Conservation (phyloP, 2,329 filamentous ascomycete genomes). For the Xylaria sp. region DNA sequence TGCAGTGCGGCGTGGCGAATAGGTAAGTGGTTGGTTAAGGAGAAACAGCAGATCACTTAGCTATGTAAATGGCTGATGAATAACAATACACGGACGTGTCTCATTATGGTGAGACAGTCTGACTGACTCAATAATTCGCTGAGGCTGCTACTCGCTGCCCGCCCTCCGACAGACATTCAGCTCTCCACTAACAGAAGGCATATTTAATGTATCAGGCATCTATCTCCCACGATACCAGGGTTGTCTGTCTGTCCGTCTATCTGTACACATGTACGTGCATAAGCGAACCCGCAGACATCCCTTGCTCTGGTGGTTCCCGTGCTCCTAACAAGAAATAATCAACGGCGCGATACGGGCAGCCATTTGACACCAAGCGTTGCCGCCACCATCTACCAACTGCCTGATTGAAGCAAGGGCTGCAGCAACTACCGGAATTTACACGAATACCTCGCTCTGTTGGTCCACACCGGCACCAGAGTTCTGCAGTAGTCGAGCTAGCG, state of each 20-base stretch:
- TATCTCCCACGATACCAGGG: not conserved
- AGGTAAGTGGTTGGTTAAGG: not conserved
- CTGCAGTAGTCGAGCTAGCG: not conserved
- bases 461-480: not conserved
- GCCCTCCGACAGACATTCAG: not conserved
- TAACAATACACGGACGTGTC: not conserved
- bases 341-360: conserved; percentile 14
- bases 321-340: not conserved
- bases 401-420: conserved; percentile 22
- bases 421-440: conserved; percentile 24
- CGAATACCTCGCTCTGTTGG: not conserved
- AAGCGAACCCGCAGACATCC: conserved; percentile 4
- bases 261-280: not conserved
- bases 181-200: not conserved
- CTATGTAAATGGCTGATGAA: too few relatives aligned
- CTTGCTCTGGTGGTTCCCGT: not conserved
- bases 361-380: too few relatives aligned
- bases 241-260: not conserved
- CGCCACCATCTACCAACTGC: conserved; percentile 27
- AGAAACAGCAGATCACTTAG: too few relatives aligned
- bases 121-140: not conserved
- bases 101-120: conserved; percentile 5
- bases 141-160: not conserved
- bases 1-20: not conserved
- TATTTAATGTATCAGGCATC: too few relatives aligned